Evolutionary conservation across 352 stramenopile genomes (phyloP).

Genomic region (Peronospora farinosa): DNA sequence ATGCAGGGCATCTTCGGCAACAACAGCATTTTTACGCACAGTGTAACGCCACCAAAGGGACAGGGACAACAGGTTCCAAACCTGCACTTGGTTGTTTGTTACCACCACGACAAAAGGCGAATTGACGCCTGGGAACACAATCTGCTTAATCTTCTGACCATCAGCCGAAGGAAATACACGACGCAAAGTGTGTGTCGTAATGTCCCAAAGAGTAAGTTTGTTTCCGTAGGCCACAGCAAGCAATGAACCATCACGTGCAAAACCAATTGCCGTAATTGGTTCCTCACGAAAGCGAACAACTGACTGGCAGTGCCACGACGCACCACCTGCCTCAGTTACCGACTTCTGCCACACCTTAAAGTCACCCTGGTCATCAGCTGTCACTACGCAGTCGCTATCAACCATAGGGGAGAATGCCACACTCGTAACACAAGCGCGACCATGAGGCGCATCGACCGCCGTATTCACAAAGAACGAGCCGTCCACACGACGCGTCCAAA

Average conservation of each 20-base stretch:
- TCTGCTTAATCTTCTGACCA: slow-evolving; percentile 39
- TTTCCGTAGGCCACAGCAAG: slow-evolving; percentile 77
- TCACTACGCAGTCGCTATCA: slow-evolving; percentile 47
- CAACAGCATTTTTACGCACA: slow-evolving; percentile 30
- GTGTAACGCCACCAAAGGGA: slow-evolving; percentile 70
- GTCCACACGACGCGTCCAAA: slow-evolving; percentile 71
- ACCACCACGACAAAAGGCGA: slow-evolving; percentile 62
- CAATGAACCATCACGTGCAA: slow-evolving; percentile 73
- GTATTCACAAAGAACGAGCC: slow-evolving; percentile 78
- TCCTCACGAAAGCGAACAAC: slow-evolving; percentile 71
- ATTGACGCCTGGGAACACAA: slow-evolving; percentile 52
- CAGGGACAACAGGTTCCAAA: slow-evolving; percentile 68
- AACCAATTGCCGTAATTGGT: slow-evolving; percentile 59
- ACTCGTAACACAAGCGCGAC: slow-evolving; percentile 38
- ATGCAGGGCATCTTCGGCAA: slow-evolving; percentile 30
- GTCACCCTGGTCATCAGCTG: slow-evolving; percentile 54
- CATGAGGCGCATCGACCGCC: slow-evolving; percentile 73
- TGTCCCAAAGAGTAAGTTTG: slow-evolving; percentile 83
- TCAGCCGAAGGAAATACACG: slow-evolving; percentile 68
- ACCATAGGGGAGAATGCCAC: slow-evolving; percentile 47
- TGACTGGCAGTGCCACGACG: slow-evolving; percentile 69
- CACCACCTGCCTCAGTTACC: slow-evolving; percentile 4
- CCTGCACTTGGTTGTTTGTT: slow-evolving; percentile 52
- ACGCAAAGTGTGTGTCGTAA: slow-evolving; percentile 62
- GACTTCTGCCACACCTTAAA: slow-evolving; percentile 80